These are phyloP conservation scores for Aquanectria penicillioides DNA, from an alignment of 2,329 filamentous ascomycete genomes.

Conservation along the genomic window DNA sequence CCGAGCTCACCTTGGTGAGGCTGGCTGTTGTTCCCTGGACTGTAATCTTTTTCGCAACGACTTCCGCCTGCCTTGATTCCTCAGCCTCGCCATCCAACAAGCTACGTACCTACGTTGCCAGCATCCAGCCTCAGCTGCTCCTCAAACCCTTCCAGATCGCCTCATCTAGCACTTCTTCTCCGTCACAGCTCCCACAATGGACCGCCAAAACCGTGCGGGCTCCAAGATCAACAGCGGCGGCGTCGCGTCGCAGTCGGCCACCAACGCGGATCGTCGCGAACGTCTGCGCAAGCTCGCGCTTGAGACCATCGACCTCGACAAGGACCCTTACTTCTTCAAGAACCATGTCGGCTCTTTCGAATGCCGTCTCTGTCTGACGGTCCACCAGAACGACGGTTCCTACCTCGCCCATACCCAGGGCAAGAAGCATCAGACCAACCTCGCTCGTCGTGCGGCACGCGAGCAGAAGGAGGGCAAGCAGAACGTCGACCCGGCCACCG, in stretches of 20 bases:
- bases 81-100: constrained; percentile 28
- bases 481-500: constrained; percentile 74
- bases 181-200: constrained; percentile 56
- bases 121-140: neutral
- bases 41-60: constrained; percentile 25
- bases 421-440: constrained; percentile 98
- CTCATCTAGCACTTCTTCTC: neutral
- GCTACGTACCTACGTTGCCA: neutral
- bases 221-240: constrained; percentile 98
- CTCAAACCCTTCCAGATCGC: neutral
- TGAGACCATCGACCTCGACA: constrained; percentile 98
- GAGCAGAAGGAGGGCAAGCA: constrained; percentile 89
- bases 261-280: constrained; percentile 96
- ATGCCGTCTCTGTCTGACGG: constrained; percentile 94
- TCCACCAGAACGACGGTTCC: constrained; percentile 98
- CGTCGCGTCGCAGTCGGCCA: constrained; percentile 91
- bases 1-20: constrained; percentile 20
- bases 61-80: constrained; percentile 8
- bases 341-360: constrained; percentile 99
- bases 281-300: constrained; percentile 97
- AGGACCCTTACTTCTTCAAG: constrained; percentile 99
- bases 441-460: constrained; percentile 92
- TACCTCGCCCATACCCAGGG: constrained; percentile 99
- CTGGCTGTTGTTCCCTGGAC: constrained; percentile 9
- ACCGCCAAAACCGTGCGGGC: constrained; percentile 90